Evolutionary conservation across 108 stramenopile genomes (phyloP), one percentile per base, ranked within the genome.

Genomic region (Cyclotella kingstonii): DNA sequence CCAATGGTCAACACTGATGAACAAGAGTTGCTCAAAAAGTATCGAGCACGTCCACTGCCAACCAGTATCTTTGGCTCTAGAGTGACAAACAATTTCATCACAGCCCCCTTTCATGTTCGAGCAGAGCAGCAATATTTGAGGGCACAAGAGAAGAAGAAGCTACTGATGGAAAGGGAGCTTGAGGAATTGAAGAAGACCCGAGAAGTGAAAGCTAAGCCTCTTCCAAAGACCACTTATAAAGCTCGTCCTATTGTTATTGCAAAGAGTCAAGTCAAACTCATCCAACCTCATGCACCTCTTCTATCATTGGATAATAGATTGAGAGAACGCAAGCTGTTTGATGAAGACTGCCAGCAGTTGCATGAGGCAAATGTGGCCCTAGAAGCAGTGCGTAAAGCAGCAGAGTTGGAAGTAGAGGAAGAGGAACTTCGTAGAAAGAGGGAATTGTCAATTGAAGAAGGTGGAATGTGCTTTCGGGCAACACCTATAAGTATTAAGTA

Each of bases 401-500:
- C 33, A 36, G 23, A 49, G 38, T 21, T 45, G 19, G 58, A 55
- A 33, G 38, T 39, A 35, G 60, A 61, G 29, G 70, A 62, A 18
- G 46, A 62, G 42, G 70, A 70, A 30, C 48, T 70, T 27, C 46
- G 49, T 23, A 48, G 28, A 0, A 49, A 43, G 29, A 59, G 67
- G 29, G 31, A 26, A 39, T 43, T 28, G 14, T 49, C 44, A 28
- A 38, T 54, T 21, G 57, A 68, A 17, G 67, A 68, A 23, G 67
- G 67, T 11, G 67, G 67, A 0, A 33, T 68, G n/a, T 56, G 54
- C n/a, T 68, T 68, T 29, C 41, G 45, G 25, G 57, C 67, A 10
- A 50, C 18, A 10, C 27, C 44, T 29, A 59, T 68, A 22, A 26
- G 26, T 5, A 68, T 59, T 25, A 47, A 40, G 39, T 68, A 57